Percentiles rank a stretch among this genome's conserved stretches.
These are phyloP conservation scores for Cyberlindnera meyerae DNA, from an alignment of 805 yeast species.

Conservation along the genomic window DNA sequence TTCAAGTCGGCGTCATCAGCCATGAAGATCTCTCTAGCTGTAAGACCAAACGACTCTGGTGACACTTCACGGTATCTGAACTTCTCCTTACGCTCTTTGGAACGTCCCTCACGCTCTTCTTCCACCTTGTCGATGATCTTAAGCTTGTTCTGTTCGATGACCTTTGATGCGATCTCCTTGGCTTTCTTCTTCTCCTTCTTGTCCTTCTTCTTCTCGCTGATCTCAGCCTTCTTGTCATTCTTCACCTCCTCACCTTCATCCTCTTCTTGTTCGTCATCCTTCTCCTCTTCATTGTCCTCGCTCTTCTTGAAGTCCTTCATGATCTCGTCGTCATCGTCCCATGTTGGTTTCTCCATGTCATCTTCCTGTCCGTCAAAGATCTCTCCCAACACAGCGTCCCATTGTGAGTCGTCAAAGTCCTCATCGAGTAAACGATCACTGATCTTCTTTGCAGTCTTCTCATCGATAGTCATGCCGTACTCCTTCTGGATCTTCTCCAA, in stretches of 20 bases:
- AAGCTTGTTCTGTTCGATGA: slow-evolving; percentile 70
- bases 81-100: slow-evolving; percentile 39
- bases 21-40: slow-evolving; percentile 77
- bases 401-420: slow-evolving; percentile 84
- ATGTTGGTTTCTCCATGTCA: slow-evolving; percentile 52
- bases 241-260: slow-evolving; percentile 39
- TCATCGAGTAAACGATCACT: slow-evolving; percentile 75
- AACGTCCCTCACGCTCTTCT: slow-evolving; percentile 55
- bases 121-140: slow-evolving; percentile 66
- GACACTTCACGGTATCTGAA: slow-evolving; percentile 93
- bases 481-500: slow-evolving; percentile 37
- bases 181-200: slow-evolving; percentile 60
- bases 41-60: slow-evolving; percentile 86
- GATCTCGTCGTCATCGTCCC: slow-evolving; percentile 57
- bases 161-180: slow-evolving; percentile 64
- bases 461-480: slow-evolving; percentile 45
- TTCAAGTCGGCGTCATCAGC: slow-evolving; percentile 88
- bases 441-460: slow-evolving; percentile 55
- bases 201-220: slow-evolving; percentile 49
- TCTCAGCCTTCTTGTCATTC: slow-evolving; percentile 49
- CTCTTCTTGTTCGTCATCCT: slow-evolving; percentile 28
- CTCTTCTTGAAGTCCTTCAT: slow-evolving; percentile 40
- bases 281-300: slow-evolving; percentile 34
- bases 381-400: slow-evolving; percentile 84
- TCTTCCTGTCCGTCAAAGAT: slow-evolving; percentile 78